These are phyloP conservation scores for Oldenlandia corymbosa DNA, from an alignment of 257 asterid genomes.

Conservation along the genomic window DNA sequence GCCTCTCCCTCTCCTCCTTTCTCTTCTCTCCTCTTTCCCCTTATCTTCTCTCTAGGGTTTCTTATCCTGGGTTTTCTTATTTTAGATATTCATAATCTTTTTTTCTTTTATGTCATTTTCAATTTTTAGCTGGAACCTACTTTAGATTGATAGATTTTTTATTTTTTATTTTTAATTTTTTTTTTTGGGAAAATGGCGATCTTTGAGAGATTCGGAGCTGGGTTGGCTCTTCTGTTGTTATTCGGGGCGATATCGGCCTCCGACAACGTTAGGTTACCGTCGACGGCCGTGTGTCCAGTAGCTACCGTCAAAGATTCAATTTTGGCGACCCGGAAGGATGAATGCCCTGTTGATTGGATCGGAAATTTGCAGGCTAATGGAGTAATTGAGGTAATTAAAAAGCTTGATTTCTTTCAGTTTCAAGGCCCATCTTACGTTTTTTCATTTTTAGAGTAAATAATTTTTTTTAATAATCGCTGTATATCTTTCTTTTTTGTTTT, in stretches of 20 bases:
- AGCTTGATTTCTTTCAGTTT: background rate
- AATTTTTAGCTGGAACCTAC: background rate
- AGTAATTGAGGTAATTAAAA: conserved; percentile 57
- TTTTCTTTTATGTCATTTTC: background rate
- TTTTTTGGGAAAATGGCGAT: conserved; percentile 42
- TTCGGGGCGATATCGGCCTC: conserved; percentile 40
- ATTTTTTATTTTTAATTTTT: too few relatives aligned
- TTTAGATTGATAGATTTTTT: background rate
- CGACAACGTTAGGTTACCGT: conserved; percentile 39
- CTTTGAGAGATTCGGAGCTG: conserved; percentile 29
- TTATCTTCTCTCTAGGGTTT: background rate
- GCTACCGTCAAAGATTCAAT: conserved; percentile 53
- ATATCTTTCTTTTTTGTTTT: background rate
- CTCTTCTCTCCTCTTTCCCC: background rate
- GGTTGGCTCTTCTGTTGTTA: conserved; percentile 41
- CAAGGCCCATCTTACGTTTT: background rate
- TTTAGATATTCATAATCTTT: background rate
- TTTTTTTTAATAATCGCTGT: too few relatives aligned
- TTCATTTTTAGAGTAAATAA: background rate
- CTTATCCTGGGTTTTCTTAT: conserved; percentile 2
- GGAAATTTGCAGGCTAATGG: conserved; percentile 33
- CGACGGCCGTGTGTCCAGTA: conserved; percentile 40
- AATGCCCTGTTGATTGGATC: conserved; percentile 39
- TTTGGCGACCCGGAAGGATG: conserved; percentile 35
- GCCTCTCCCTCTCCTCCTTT: conserved; percentile 22